Percentiles rank a stretch among this genome's conserved stretches.
phyloP scores from a whole-genome alignment of 73 alveolate genomes.

The Paramecium tetraurelia region DNA sequence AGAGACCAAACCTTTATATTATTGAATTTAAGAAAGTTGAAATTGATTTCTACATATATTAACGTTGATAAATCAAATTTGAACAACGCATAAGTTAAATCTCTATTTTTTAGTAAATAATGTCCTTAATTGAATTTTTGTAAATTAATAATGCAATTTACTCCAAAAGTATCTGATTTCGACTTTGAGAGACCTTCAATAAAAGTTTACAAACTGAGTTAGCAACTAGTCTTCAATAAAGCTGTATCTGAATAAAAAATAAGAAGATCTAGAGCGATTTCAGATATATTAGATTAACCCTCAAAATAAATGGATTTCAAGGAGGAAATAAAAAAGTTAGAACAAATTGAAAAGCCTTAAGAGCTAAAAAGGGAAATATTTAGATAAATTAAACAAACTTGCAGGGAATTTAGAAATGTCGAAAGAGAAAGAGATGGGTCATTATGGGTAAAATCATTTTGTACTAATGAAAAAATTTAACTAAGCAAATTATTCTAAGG shows the following conservation, averaged over 20 bases:
- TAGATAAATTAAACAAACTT: neutral
- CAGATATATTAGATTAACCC: neutral
- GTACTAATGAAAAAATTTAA: neutral
- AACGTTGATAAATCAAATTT: too few relatives aligned
- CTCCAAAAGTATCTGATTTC: neutral
- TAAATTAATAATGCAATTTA: neutral
- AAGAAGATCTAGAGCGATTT: neutral
- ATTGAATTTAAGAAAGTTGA: too few relatives aligned
- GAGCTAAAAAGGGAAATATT: neutral
- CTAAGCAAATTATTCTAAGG: neutral
- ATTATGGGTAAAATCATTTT: neutral
- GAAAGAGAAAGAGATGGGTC: constrained; percentile 12
- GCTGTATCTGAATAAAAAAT: neutral
- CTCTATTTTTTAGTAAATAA: neutral
- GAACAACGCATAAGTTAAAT: too few relatives aligned
- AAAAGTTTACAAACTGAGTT: neutral
- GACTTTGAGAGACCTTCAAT: neutral
- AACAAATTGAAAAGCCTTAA: neutral
- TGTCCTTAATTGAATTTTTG: neutral
- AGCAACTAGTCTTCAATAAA: neutral
- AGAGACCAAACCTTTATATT: too few relatives aligned
- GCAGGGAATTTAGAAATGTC: neutral
- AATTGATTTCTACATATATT: too few relatives aligned
- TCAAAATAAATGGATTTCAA: neutral
- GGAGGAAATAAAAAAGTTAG: neutral